A percentile compares a stretch with the other conserved stretches of the same genome.
Evolutionary conservation across 2,329 filamentous ascomycete species (phyloP).

Genomic region (Beauveria sp.): DNA sequence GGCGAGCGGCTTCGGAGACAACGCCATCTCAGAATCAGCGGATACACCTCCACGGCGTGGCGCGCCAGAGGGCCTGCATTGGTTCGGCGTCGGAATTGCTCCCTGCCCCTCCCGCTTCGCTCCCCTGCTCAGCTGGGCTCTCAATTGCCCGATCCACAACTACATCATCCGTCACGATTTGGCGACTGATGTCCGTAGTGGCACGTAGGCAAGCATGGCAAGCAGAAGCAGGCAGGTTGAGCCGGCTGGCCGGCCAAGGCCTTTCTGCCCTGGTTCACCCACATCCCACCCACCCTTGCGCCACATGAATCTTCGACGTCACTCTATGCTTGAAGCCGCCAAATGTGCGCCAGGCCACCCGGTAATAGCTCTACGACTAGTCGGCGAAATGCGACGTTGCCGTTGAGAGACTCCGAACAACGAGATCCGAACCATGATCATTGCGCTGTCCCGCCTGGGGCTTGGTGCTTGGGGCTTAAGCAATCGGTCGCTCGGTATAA

Average conservation of each 20-base stretch:
- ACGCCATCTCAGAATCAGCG: background rate
- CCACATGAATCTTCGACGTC: conserved; percentile 6
- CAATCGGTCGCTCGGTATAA: too few species aligned
- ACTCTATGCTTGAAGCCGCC: background rate
- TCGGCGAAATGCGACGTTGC: background rate
- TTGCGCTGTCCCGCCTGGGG: background rate
- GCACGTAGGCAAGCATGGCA: too few species aligned
- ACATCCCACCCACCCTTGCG: background rate
- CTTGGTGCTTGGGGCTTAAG: too few species aligned
- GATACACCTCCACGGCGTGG: background rate
- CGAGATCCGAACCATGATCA: background rate
- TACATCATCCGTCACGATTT: background rate
- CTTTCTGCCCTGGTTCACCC: background rate
- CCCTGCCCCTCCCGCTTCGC: background rate
- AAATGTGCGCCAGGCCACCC: background rate
- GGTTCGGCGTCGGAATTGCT: background rate
- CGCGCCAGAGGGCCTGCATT: background rate
- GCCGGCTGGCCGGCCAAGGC: background rate
- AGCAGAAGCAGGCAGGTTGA: background rate
- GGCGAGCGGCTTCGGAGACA: background rate
- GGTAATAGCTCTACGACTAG: background rate
- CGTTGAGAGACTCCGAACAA: background rate
- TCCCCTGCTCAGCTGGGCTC: conserved; percentile 9
- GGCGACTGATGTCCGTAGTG: too few species aligned
- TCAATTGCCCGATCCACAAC: background rate